Percentiles rank a stretch among this genome's conserved stretches.
These are phyloP conservation scores for Xerocomellus dryophilus DNA, from an alignment of 768 basidiomycete genomes.

Conservation along the genomic window DNA sequence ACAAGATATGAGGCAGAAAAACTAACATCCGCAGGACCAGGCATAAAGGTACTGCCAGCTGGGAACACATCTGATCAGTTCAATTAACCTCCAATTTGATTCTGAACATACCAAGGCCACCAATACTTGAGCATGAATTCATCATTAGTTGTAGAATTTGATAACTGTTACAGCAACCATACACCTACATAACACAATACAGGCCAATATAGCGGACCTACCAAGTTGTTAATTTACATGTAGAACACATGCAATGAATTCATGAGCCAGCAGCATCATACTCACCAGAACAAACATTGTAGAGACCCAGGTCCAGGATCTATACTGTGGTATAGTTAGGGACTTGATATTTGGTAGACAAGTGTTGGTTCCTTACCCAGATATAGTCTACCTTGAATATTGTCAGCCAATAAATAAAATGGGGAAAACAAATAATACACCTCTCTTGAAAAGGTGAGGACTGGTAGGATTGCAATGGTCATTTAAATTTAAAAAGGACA, in stretches of 20 bases:
- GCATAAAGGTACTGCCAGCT: background rate
- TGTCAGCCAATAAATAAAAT: background rate
- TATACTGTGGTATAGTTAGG: background rate
- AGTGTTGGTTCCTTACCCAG: constrained; percentile 4
- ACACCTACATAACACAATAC: background rate
- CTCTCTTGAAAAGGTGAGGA: constrained; percentile 3
- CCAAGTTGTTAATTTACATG: no score
- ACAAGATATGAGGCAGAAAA: background rate
- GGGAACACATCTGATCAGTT: background rate
- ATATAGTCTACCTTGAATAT: constrained; percentile 5
- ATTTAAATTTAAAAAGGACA: no score
- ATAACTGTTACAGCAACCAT: background rate
- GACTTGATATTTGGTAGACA: background rate
- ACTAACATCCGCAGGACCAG: constrained; percentile 2
- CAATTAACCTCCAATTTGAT: background rate
- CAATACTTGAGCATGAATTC: background rate
- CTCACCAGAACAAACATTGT: constrained; percentile 3
- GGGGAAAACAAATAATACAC: background rate
- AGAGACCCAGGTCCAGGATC: constrained; percentile 8
- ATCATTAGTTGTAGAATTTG: background rate
- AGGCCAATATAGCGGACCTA: constrained; percentile 7
- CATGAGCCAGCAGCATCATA: no score
- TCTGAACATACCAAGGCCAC: background rate
- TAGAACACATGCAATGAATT: background rate
- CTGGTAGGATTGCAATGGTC: background rate